A percentile compares a stretch with the other conserved stretches of the same genome.
Evolutionary conservation across 164 flowering plant genomes (phyloP).

Genomic region (Cinnamomum micranthum): DNA sequence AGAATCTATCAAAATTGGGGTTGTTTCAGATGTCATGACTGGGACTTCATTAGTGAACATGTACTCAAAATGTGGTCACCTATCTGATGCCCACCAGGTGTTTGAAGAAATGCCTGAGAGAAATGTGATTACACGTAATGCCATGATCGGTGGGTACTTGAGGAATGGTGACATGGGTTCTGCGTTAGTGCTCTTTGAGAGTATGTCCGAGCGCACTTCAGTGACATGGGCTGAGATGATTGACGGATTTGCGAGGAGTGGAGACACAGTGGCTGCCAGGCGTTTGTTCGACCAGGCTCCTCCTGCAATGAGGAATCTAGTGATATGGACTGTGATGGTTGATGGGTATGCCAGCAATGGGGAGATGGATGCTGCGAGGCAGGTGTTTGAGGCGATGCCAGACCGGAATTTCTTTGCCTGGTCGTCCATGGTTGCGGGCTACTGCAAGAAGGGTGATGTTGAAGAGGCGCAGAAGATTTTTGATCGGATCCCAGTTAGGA

Average conservation of each 20-base stretch:
- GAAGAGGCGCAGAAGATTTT: conserved; percentile 51
- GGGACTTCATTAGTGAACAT: conserved; percentile 56
- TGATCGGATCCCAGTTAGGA: conserved; percentile 40
- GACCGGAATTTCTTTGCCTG: conserved; percentile 54
- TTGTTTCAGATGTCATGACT: conserved; percentile 28
- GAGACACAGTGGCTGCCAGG: conserved; percentile 51
- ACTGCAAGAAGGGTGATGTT: conserved; percentile 54
- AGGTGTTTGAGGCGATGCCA: conserved; percentile 60
- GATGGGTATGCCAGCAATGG: conserved; percentile 66
- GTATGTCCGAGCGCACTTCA: conserved; percentile 34
- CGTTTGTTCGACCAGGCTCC: conserved; percentile 49
- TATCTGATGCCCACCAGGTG: conserved; percentile 37
- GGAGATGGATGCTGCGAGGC: conserved; percentile 61
- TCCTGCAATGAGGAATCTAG: conserved; percentile 47
- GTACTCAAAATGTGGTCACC: conserved; percentile 45
- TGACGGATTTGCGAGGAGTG: conserved; percentile 50
- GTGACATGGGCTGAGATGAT: conserved; percentile 75
- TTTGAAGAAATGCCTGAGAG: conserved; percentile 65
- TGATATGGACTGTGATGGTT: conserved; percentile 79
- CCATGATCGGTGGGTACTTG: conserved; percentile 61
- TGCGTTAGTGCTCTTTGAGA: conserved; percentile 42
- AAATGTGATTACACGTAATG: conserved; percentile 66
- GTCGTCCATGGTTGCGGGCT: conserved; percentile 76
- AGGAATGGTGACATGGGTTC: conserved; percentile 35
- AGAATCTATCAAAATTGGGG: conserved; percentile 47